Base-by-base conservation (phyloP, 2,329 filamentous ascomycete species). In the Hymenoscyphus scutula region DNA sequence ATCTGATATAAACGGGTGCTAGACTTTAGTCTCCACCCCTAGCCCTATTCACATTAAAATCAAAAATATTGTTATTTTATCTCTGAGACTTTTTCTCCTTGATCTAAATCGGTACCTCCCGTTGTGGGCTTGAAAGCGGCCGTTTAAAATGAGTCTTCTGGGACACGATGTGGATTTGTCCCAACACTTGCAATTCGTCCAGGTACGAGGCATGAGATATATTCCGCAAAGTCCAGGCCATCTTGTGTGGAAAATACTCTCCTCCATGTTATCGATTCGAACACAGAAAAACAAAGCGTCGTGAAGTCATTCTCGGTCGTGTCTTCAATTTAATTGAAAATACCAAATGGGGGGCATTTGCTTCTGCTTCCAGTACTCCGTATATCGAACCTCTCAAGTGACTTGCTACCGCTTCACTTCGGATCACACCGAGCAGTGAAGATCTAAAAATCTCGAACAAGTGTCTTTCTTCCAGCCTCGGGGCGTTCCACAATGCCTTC, bases 1-100 rank as follows among this genome's bases (percentile, higher is more conserved):
- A 58, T 58, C 25, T 58, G 15, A 58, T 30, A 29, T 51, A 19
- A 58, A 58, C 38, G 56, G 56, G 56, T 48, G 41, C 56, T 27
- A 58, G 45, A 32, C 56, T 15, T 7, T 30, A n/a, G 6, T 13
- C 3, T 25, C 8, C 19, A 23, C 23, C 34, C 34, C 5, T 51
- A 51, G 45, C 45, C 45, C 3, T 51, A 5, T 51, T 51, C 8
- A 25, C 25, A 23, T 23, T 48, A 19, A 10, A 23, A 41, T 6
- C 11, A 37, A 15, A 15, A 17, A 37, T 15, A 17, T 15, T 37
- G 5, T 13, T 13, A 13, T 37, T 37, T 13, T 13, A 3, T 37
- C 15, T 37, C 45, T 17, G n/a, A 27, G 45, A 51, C 45, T 23
- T 15, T 2, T 29, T 29, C 27, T 23, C 48, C 6, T 53, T 23